Conservation (phyloP, 2,329 filamentous ascomycete species). For the Fusarium multiceps region DNA sequence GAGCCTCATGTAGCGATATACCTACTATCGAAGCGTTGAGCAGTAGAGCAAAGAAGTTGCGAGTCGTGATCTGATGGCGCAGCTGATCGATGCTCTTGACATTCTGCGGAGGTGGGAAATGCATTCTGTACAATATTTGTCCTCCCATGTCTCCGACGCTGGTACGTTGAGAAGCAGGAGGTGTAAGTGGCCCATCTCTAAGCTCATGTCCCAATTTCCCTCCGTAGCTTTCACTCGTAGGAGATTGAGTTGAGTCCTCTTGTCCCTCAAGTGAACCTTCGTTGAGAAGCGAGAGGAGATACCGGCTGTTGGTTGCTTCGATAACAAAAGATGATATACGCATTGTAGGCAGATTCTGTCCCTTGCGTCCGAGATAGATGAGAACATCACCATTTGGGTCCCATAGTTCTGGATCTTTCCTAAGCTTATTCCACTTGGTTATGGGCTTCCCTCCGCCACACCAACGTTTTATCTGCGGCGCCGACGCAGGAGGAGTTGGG, state of each 20-base stretch:
- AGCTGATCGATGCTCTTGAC: slow-evolving; percentile 60
- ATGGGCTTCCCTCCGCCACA: slow-evolving; percentile 61
- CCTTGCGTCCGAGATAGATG: slow-evolving; percentile 63
- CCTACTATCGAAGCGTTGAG: slow-evolving; percentile 74
- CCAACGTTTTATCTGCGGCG: slow-evolving; percentile 63
- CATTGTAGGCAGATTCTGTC: slow-evolving; percentile 63
- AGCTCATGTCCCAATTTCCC: slow-evolving; percentile 41
- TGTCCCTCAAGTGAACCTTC: slow-evolving; percentile 64
- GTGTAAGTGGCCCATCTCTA: slow-evolving; percentile 35
- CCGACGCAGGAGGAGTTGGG: slow-evolving; percentile 10
- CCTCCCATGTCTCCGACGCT: slow-evolving; percentile 56
- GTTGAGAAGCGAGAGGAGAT: slow-evolving; percentile 64
- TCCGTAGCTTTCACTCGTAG: slow-evolving; percentile 54
- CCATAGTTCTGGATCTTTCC: slow-evolving; percentile 71
- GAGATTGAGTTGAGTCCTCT: slow-evolving; percentile 53
- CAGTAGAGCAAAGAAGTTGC: slow-evolving; percentile 75
- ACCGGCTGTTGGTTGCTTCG: slow-evolving; percentile 66
- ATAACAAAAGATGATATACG: slow-evolving; percentile 69
- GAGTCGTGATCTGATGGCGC: slow-evolving; percentile 72
- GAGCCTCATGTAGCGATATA: slow-evolving; percentile 69
- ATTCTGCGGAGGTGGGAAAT: slow-evolving; percentile 68
- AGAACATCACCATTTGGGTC: slow-evolving; percentile 70
- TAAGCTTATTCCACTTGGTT: slow-evolving; percentile 67
- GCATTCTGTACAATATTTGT: slow-evolving; percentile 70
- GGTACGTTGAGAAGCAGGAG: slow-evolving; percentile 58